phyloP scores from a whole-genome alignment of 2,329 filamentous ascomycete genomes.

The Ophiosphaerella herpotricha region DNA sequence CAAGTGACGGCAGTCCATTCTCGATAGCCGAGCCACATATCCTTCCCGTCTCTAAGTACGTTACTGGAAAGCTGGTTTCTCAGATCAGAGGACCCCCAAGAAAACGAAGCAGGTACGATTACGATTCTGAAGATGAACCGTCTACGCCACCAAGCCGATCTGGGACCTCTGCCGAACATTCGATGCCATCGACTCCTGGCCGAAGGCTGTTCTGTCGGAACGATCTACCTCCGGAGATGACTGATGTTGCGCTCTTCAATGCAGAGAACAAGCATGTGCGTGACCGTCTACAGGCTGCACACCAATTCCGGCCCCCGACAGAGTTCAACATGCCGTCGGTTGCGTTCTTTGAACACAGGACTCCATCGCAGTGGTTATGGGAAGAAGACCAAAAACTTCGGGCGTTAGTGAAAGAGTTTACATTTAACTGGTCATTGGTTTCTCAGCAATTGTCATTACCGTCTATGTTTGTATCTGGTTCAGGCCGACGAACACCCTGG shows the following conservation, averaged over 20 bases:
- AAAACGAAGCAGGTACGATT: slow-evolving; percentile 83
- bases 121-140: slow-evolving; percentile 70
- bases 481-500: slow-evolving; percentile 92
- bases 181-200: slow-evolving; percentile 47
- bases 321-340: slow-evolving; percentile 90
- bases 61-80: slow-evolving; percentile 78
- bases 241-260: slow-evolving; percentile 83
- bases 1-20: slow-evolving; percentile 37
- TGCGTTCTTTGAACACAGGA: slow-evolving; percentile 85
- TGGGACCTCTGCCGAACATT: slow-evolving; percentile 49
- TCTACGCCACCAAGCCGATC: slow-evolving; percentile 43
- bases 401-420: slow-evolving; percentile 83
- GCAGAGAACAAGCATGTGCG: slow-evolving; percentile 87
- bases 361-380: slow-evolving; percentile 87
- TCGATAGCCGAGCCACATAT: slow-evolving; percentile 58
- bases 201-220: slow-evolving; percentile 45
- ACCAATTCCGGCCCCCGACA: slow-evolving; percentile 90
- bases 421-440: slow-evolving; percentile 97
- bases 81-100: slow-evolving; percentile 66
- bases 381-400: slow-evolving; percentile 90
- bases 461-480: slow-evolving; percentile 79
- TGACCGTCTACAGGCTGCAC: slow-evolving; percentile 85
- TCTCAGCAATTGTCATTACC: slow-evolving; percentile 76
- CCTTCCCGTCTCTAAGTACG: slow-evolving; percentile 83
- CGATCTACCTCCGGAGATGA: slow-evolving; percentile 69